Evolutionary conservation across 108 stramenopile species (phyloP), one percentile per base, ranked within the genome.

Genomic region (Skeletonema grethae): DNA sequence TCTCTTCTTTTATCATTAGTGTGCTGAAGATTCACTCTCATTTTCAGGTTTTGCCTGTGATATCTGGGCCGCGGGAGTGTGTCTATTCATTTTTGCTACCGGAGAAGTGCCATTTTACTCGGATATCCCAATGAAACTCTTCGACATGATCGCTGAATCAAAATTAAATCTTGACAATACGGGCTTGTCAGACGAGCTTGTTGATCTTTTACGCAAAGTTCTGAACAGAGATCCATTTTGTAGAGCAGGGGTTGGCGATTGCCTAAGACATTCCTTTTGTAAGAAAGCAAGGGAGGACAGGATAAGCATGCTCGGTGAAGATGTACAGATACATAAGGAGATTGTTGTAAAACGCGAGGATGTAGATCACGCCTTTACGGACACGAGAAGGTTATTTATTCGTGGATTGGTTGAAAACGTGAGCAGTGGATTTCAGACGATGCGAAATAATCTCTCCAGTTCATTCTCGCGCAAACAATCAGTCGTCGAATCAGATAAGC

Each of bases 41-140:
- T 96, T 94, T 78, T 95, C 95, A 29, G 92, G 87, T 0, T 95
- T 90, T 72, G 86, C 91, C 9, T 88, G 91, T n/a, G 96, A 97
- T 46, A 70, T 94, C 34, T 97, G 96, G 96, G 94, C 96, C 4
- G 94, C 93, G 7, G 96, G 96, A 25, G 76, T 97, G 28, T 95
- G 94, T 60, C 76, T 95, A 13, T 92, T 85, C 58, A 94, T 97
- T 63, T 97, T 97, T 70, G 86, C 89, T 0, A 90, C 94, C 2
- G 94, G 93, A 8, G 66, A 57, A 43, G 57, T 97, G 15, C 96
- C 96, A 16, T 97, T 97, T 61, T 97, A 87, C 77, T 87, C 86
- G 12, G 77, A 88, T 24, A 31, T 64, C 7, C 90, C 90, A 7
- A 67, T 77, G 8, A 86, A 88, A 15, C 73, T 96, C 11, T 92